phyloP scores from a whole-genome alignment of 1,139 yeast species.

The Hyphopichia khmerensis region DNA sequence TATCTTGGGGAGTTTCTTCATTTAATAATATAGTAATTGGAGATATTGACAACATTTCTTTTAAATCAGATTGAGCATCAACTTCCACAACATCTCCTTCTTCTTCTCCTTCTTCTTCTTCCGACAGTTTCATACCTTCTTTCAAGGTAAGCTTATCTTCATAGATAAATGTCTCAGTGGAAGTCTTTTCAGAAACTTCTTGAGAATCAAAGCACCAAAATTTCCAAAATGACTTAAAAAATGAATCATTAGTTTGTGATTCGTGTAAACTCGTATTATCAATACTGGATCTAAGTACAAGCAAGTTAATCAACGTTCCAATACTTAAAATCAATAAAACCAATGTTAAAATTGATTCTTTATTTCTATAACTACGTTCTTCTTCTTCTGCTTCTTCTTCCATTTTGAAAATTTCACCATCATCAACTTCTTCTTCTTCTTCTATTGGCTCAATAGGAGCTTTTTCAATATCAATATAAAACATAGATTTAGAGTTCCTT shows the following conservation, averaged over 20 bases:
- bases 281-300: slow-evolving; percentile 3
- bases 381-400: neutral
- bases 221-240: neutral
- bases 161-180: no score
- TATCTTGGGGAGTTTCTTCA: slow-evolving; percentile 10
- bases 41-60: slow-evolving; percentile 29
- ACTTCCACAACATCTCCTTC: slow-evolving; percentile 1
- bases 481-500: slow-evolving; percentile 10
- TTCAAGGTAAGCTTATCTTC: no score
- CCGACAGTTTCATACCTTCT: neutral
- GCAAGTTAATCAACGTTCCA: slow-evolving; percentile 6
- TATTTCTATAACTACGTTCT: neutral
- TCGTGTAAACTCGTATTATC: no score
- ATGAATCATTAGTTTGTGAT: neutral
- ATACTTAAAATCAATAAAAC: slow-evolving; percentile 4
- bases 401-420: neutral
- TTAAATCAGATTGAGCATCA: slow-evolving; percentile 20
- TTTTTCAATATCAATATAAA: slow-evolving; percentile 18
- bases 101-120: slow-evolving; percentile 4
- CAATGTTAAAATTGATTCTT: slow-evolving; percentile 1
- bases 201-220: neutral
- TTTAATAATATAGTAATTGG: slow-evolving; percentile 24
- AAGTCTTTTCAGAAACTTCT: no score
- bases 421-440: neutral
- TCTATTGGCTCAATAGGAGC: neutral